A percentile compares a stretch with the other conserved stretches of the same genome.
phyloP scores from a whole-genome alignment of 73 alveolate species.

The Vitrella brassicaformis region DNA sequence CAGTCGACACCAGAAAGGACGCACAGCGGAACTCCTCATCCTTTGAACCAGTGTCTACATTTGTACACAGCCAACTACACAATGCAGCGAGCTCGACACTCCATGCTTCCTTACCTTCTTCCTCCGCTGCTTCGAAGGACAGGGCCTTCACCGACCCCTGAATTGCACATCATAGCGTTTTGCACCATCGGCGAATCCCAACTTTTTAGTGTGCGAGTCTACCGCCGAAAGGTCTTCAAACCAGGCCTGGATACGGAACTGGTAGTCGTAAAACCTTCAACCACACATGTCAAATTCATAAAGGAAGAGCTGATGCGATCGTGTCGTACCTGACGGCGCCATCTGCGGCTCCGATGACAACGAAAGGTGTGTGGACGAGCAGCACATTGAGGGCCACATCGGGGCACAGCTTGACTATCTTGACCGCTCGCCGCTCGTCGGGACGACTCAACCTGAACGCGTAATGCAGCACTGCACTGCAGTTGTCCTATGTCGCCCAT shows the following conservation, averaged over 20 bases:
- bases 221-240: slow-evolving; percentile 68
- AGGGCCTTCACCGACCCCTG: slow-evolving; percentile 55
- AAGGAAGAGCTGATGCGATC: too few species aligned
- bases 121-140: slow-evolving; percentile 65
- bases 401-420: slow-evolving; percentile 41
- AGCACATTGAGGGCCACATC: slow-evolving; percentile 31
- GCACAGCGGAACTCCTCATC: slow-evolving; percentile 73
- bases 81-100: too few species aligned
- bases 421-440: slow-evolving; percentile 76
- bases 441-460: slow-evolving; percentile 57
- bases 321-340: slow-evolving; percentile 90
- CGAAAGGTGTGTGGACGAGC: slow-evolving; percentile 53
- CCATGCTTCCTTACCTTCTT: too few species aligned
- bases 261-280: slow-evolving; percentile 86
- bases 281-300: too few species aligned
- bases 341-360: slow-evolving; percentile 82
- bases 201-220: too few species aligned
- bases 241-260: slow-evolving; percentile 81
- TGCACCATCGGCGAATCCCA: too few species aligned
- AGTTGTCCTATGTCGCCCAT: too few species aligned
- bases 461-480: too few species aligned
- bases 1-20: slow-evolving; percentile 73
- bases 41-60: slow-evolving; percentile 37
- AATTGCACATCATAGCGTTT: too few species aligned
- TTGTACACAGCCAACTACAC: slow-evolving; percentile 40